Base-by-base conservation (phyloP, 441 rosid genomes). In the Syzygium syzygioides region DNA sequence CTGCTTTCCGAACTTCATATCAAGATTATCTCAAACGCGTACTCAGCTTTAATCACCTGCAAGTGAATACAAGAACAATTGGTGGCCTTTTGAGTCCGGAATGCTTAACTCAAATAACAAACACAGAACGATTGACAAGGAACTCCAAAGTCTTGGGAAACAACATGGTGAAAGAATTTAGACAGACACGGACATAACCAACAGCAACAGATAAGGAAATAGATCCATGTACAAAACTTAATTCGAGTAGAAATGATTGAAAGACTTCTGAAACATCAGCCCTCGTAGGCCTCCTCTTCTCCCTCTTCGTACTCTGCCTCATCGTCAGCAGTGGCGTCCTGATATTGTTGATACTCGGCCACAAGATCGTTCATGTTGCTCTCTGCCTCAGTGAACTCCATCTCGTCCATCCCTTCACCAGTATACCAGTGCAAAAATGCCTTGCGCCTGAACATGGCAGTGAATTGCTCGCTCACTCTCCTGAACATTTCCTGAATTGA, bases 371-470 rank as follows among this genome's bases (percentile, higher is more conserved):
- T 95, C 96, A 95, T 95, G 92, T 95, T 95, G 94, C 97, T 95
- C 92, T 95, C 97, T 15, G 97, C 97, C 91, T 95, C 97, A 0
- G 97, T 95, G 94, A 95, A 95, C 89, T 95, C 97, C 97, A 95
- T 95, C 90, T 95, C 97, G 68, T 95, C 97, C 97, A 95, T 95
- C 1, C 97, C 97, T 91, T 95, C 97, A 4, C 97, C 97, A 1
- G 97, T 95, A 28, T 95, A 95, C 97, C 97, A 95, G 66, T 95
- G 97, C 95, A 95, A 91, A 89, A 95, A 95, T 60, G 97, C 97
- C 94, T 95, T 95, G 90, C 97, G 95, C 28, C 97, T 93, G 91
- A 94, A 95, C 97, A 95, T 95, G 30, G 95, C 97, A 18, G 97
- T 95, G 92, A 95, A 95, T 88, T 95, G 97, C 90, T 95, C 96